phyloP scores from a whole-genome alignment of 345 rosid genomes.

The Laguncularia racemosa region DNA sequence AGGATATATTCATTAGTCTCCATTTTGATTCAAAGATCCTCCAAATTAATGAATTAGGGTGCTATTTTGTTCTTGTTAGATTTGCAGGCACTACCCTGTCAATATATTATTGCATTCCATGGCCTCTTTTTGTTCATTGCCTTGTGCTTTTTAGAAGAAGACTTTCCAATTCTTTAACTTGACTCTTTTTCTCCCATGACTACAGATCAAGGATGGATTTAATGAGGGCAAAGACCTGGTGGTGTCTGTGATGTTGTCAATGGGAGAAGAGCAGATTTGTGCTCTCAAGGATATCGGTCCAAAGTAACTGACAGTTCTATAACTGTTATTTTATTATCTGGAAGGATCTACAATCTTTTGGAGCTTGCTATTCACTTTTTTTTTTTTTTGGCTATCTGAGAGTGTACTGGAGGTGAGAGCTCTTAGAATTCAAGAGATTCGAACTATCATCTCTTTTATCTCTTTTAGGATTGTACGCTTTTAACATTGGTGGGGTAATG shows the following conservation, averaged over 20 bases:
- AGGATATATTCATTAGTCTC: no score
- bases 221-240: constrained; percentile 40
- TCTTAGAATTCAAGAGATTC: neutral
- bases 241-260: constrained; percentile 40
- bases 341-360: no score
- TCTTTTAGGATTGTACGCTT: no score
- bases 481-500: no score
- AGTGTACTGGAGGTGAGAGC: constrained; percentile 7
- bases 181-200: neutral
- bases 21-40: no score
- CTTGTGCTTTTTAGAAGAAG: neutral
- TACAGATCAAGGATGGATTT: constrained; percentile 42
- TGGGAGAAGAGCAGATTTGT: constrained; percentile 52
- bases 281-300: constrained; percentile 48
- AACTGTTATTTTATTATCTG: neutral
- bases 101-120: no score
- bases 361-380: neutral
- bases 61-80: no score
- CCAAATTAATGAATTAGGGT: no score
- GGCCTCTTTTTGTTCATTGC: no score
- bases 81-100: no score
- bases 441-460: no score
- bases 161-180: neutral
- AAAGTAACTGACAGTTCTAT: constrained; percentile 9
- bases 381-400: constrained; percentile 1